phyloP scores from a whole-genome alignment of 371 early-diverging fungal genomes.

The Nosema muscidifuracis region DNA sequence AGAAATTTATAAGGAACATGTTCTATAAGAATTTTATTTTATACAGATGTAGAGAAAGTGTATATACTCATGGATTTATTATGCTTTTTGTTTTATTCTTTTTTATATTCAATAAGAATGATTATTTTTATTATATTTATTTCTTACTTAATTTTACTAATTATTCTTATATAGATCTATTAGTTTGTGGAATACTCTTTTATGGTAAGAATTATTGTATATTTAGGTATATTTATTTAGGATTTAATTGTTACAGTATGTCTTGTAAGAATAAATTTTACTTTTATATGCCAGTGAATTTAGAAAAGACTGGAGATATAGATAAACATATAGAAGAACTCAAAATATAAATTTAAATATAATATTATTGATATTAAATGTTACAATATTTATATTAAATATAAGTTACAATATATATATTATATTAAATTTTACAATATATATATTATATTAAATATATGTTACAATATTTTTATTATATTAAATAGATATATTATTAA shows the following conservation, averaged over 20 bases:
- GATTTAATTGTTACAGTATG: not conserved
- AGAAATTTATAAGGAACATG: constrained; percentile 28
- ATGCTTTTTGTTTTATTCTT: not conserved
- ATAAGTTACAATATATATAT: too few species aligned
- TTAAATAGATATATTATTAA: too few species aligned
- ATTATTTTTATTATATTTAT: not conserved
- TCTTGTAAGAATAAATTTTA: not conserved
- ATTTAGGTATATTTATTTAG: not conserved
- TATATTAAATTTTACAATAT: too few species aligned
- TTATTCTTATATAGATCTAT: not conserved
- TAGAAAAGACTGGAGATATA: not conserved
- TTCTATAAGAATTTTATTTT: constrained; percentile 43
- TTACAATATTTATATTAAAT: too few species aligned
- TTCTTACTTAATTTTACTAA: not conserved
- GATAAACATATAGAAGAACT: not conserved
- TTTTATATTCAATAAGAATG: not conserved
- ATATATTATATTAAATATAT: too few species aligned
- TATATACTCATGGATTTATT: not conserved
- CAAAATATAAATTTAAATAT: not conserved
- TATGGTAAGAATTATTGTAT: not conserved
- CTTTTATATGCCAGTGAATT: constrained; percentile 1
- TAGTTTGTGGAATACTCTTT: not conserved
- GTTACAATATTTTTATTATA: too few species aligned
- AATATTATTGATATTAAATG: too few species aligned
- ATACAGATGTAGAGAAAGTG: constrained; percentile 17